Evolutionary conservation across 805 yeast genomes (phyloP).

Genomic region (Barnettozyma californica): DNA sequence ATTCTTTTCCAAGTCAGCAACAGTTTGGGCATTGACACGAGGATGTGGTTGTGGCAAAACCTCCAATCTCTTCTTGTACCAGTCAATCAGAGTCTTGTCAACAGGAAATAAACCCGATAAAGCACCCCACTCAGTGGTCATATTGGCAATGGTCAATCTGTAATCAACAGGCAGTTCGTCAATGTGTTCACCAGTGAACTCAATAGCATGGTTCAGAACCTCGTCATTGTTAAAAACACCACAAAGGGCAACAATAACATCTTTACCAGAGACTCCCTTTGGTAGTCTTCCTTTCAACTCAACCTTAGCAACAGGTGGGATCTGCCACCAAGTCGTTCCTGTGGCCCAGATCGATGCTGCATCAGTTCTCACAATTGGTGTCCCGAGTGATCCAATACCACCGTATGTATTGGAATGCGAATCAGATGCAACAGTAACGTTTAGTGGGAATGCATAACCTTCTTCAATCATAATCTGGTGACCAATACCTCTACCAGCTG

Average conservation of each 20-base stretch:
- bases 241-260: conserved; percentile 92
- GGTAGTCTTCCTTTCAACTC: conserved; percentile 80
- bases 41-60: conserved; percentile 70
- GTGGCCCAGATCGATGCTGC: conserved; percentile 99
- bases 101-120: conserved; percentile 96
- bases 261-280: conserved; percentile 89
- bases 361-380: conserved; percentile 97
- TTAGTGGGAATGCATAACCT: conserved; percentile 95
- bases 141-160: conserved; percentile 88
- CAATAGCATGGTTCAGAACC: conserved; percentile 90
- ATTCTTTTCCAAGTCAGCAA: conserved; percentile 46
- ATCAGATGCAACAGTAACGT: conserved; percentile 92
- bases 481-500: conserved; percentile 99
- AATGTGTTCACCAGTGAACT: conserved; percentile 82
- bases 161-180: conserved; percentile 68
- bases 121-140: conserved; percentile 99
- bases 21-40: conserved; percentile 61
- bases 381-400: conserved; percentile 92
- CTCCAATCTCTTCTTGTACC: conserved; percentile 64
- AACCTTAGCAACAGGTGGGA: conserved; percentile 96
- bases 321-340: conserved; percentile 99
- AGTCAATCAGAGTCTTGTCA: conserved; percentile 68
- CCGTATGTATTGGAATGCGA: conserved; percentile 98
- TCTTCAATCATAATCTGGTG: conserved; percentile 99
- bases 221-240: conserved; percentile 91